Conservation (phyloP, 2,329 filamentous ascomycete genomes). For the Aspergillus jensenii region DNA sequence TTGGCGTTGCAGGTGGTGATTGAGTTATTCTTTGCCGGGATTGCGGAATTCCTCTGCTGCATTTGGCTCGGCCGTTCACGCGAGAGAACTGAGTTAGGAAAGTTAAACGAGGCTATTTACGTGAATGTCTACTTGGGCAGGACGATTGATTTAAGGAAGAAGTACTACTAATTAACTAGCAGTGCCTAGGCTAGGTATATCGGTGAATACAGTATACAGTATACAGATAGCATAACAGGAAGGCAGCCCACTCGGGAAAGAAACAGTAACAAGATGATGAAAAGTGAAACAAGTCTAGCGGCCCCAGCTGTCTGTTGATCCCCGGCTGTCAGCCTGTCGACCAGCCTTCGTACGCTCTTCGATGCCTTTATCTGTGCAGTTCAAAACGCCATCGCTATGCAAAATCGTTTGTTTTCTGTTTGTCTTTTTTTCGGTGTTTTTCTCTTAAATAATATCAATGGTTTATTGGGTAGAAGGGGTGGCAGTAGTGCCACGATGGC, state of each 20-base stretch:
- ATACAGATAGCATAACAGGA: neutral
- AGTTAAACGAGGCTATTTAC: no score
- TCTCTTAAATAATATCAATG: neutral
- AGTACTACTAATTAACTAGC: neutral
- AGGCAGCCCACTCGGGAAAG: neutral
- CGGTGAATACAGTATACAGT: neutral
- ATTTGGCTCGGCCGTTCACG: no score
- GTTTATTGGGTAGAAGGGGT: neutral
- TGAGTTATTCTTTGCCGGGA: no score
- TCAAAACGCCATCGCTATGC: constrained; percentile 41
- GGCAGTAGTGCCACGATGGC: constrained; percentile 32
- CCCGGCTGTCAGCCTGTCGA: neutral
- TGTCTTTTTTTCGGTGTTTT: neutral
- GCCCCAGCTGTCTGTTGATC: no score
- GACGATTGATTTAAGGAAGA: neutral
- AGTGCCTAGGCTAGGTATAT: neutral
- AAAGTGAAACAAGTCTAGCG: neutral
- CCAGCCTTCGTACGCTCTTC: neutral
- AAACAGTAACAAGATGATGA: neutral
- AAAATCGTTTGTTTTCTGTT: constrained; percentile 10
- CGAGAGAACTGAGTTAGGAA: no score
- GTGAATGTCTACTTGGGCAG: no score
- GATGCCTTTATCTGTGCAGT: neutral
- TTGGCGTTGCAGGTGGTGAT: no score
- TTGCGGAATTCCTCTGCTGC: no score